These are phyloP conservation scores for Blastomyces parvus DNA, from an alignment of 2,329 filamentous ascomycete species.

Conservation along the genomic window DNA sequence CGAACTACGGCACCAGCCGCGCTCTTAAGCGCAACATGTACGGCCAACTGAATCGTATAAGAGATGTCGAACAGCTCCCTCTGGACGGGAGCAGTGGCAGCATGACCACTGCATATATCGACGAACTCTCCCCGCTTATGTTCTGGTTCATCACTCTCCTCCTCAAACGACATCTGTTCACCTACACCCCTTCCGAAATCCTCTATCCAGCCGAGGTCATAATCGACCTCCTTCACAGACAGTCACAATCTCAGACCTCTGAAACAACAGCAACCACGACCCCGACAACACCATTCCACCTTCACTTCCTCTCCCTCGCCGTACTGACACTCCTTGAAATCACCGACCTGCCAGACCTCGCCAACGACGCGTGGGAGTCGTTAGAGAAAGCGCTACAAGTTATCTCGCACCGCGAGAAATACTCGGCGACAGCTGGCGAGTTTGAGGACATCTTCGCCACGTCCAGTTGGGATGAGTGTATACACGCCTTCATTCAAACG, in stretches of 20 bases:
- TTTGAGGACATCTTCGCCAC: slow-evolving; percentile 34
- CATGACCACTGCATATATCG: slow-evolving; percentile 22
- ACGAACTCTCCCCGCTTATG: slow-evolving; percentile 33
- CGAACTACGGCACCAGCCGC: slow-evolving; percentile 28
- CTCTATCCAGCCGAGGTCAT: slow-evolving; percentile 33
- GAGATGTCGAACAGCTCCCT: slow-evolving; percentile 28
- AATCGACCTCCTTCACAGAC: slow-evolving; percentile 33
- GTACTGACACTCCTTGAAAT: slow-evolving; percentile 36
- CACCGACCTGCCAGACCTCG: slow-evolving; percentile 32
- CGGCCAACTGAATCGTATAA: slow-evolving; percentile 31
- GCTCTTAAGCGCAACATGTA: slow-evolving; percentile 30
- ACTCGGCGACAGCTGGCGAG: slow-evolving; percentile 22
- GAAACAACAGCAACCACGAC: not conserved
- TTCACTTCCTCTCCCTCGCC: slow-evolving; percentile 34
- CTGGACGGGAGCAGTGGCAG: slow-evolving; percentile 23
- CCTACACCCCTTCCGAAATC: slow-evolving; percentile 35
- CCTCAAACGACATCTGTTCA: slow-evolving; percentile 35
- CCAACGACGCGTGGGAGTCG: slow-evolving; percentile 31
- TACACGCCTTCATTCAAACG: slow-evolving; percentile 33
- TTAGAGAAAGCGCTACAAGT: slow-evolving; percentile 45
- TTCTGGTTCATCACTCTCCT: slow-evolving; percentile 36
- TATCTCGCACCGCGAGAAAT: slow-evolving; percentile 37
- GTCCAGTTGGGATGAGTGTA: slow-evolving; percentile 33
- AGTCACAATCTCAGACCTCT: slow-evolving; percentile 18
- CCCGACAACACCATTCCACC: slow-evolving; percentile 27